A percentile compares a stretch with the other conserved stretches of the same genome.
Evolutionary conservation across 1,139 yeast genomes (phyloP).

Genomic region (Kurtzmaniella quercitrusa): DNA sequence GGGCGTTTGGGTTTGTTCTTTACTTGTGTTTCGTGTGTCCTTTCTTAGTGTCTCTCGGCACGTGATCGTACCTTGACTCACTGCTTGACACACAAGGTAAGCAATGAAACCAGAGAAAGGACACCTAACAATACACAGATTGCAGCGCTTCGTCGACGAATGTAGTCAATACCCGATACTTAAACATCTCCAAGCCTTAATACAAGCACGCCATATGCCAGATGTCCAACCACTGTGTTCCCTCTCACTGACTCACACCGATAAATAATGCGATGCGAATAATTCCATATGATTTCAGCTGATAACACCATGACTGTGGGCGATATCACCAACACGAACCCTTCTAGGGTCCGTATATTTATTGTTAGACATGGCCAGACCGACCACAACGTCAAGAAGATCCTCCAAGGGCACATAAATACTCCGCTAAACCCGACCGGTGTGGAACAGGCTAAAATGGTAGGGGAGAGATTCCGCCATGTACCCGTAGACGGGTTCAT

Average conservation of each 20-base stretch:
- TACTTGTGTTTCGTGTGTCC: too few relatives aligned
- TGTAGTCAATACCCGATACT: too few relatives aligned
- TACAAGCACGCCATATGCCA: too few relatives aligned
- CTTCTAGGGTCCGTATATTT: conserved; percentile 46
- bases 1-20: too few relatives aligned
- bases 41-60: too few relatives aligned
- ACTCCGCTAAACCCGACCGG: conserved; percentile 61
- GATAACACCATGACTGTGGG: conserved; percentile 5
- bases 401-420: conserved; percentile 72
- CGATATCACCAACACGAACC: conserved; percentile 27
- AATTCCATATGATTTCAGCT: not conserved
- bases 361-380: conserved; percentile 82
- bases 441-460: conserved; percentile 45
- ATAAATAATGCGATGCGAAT: not conserved
- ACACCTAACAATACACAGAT: too few relatives aligned
- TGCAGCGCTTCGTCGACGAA: too few relatives aligned
- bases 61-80: too few relatives aligned
- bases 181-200: too few relatives aligned
- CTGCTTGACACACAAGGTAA: too few relatives aligned
- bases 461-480: conserved; percentile 38
- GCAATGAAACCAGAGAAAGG: too few relatives aligned
- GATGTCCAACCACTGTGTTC: too few relatives aligned
- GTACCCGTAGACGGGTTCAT: conserved; percentile 48
- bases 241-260: not conserved
- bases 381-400: conserved; percentile 58